Percentiles rank a stretch among this genome's conserved stretches.
These are phyloP conservation scores for Chenopodium album DNA, from an alignment of 148 eudicot genomes.

Conservation along the genomic window DNA sequence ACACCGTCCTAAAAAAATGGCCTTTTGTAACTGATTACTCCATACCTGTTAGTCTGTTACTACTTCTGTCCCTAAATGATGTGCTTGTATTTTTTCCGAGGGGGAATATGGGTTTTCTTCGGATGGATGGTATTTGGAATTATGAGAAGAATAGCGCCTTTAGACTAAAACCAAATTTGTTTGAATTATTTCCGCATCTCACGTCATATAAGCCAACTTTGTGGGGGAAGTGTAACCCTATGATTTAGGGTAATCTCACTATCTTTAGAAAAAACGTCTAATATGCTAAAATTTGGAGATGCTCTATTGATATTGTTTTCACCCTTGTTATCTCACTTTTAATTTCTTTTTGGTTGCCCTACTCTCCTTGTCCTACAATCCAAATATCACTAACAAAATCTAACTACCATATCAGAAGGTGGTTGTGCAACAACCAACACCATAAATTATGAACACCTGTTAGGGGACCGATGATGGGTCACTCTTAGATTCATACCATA, in stretches of 20 bases:
- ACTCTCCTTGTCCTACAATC: constrained; percentile 17
- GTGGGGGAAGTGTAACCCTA: neutral
- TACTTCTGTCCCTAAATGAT: no score
- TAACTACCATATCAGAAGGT: constrained; percentile 25
- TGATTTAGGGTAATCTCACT: neutral
- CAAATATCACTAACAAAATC: constrained; percentile 6
- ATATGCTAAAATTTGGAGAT: neutral
- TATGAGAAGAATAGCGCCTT: neutral
- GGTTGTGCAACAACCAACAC: constrained; percentile 34
- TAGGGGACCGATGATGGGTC: constrained; percentile 16
- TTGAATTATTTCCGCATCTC: neutral
- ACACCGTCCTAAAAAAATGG: no score
- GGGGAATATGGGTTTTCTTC: no score
- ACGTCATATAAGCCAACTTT: neutral
- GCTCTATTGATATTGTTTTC: neutral
- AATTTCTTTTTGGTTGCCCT: constrained; percentile 9
- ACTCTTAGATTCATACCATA: constrained; percentile 7
- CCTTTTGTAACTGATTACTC: no score
- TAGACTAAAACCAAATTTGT: neutral
- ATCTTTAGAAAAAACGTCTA: neutral
- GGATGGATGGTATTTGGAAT: neutral
- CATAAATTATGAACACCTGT: constrained; percentile 9
- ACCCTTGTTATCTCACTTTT: neutral
- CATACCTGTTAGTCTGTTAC: no score
- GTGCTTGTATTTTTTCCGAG: no score